A percentile compares a stretch with the other conserved stretches of the same genome.
These are phyloP conservation scores for Neodidymelliopsis sp. DNA, from an alignment of 2,329 filamentous ascomycete species.

Conservation along the genomic window DNA sequence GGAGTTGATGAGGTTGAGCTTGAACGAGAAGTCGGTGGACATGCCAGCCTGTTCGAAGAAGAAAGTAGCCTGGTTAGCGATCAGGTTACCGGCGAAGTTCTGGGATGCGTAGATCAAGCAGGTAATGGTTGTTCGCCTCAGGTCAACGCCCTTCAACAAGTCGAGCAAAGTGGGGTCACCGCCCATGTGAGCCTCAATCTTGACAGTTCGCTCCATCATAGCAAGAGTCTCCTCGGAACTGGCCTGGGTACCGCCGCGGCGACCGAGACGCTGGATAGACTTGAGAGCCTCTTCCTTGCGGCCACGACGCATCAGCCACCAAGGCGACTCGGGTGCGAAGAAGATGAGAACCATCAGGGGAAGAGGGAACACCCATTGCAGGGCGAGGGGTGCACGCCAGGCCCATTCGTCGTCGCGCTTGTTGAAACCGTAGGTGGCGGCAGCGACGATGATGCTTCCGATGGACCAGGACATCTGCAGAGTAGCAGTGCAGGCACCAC, in stretches of 20 bases:
- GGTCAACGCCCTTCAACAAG: conserved; percentile 62
- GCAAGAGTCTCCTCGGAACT: conserved; percentile 57
- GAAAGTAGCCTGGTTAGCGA: conserved; percentile 68
- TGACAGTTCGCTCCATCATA: conserved; percentile 65
- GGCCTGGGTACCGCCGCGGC: conserved; percentile 45
- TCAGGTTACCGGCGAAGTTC: conserved; percentile 67
- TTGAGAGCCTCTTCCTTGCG: conserved; percentile 52
- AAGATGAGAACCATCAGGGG: conserved; percentile 54
- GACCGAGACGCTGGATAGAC: conserved; percentile 60
- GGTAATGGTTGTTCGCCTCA: conserved; percentile 61
- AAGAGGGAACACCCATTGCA: conserved; percentile 54
- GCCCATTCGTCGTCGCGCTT: conserved; percentile 32
- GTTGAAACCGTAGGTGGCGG: conserved; percentile 62
- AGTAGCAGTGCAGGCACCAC: conserved; percentile 66
- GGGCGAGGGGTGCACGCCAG: conserved; percentile 34
- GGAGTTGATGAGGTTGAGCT: conserved; percentile 69
- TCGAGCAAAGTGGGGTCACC: conserved; percentile 59
- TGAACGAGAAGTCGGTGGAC: conserved; percentile 62
- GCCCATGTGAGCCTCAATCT: conserved; percentile 57
- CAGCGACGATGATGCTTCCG: conserved; percentile 66
- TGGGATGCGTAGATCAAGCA: conserved; percentile 65
- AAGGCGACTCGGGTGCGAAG: conserved; percentile 51
- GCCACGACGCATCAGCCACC: conserved; percentile 54
- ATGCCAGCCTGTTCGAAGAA: conserved; percentile 71
- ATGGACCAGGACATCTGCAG: conserved; percentile 71